A percentile compares a stretch with the other conserved stretches of the same genome.
phyloP scores from a whole-genome alignment of 2,329 filamentous ascomycete species.

The Chrysoporthe puriensis region DNA sequence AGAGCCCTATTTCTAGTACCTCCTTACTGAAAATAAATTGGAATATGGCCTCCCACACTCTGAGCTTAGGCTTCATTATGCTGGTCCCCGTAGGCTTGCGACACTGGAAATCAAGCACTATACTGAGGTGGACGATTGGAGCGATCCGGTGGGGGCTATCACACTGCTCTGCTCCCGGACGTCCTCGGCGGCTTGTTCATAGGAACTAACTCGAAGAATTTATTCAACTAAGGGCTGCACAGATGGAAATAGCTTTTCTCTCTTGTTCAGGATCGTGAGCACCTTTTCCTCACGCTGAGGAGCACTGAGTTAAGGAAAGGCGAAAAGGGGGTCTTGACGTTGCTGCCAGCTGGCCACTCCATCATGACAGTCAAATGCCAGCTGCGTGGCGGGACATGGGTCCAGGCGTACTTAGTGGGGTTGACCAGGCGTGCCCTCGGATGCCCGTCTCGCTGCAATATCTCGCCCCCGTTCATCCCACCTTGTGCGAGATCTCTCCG shows the following conservation, averaged over 20 bases:
- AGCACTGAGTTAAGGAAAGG: neutral
- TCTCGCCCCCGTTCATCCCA: neutral
- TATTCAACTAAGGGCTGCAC: too few species aligned
- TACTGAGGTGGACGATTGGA: neutral
- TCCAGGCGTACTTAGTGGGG: constrained; percentile 2
- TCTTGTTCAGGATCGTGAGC: neutral
- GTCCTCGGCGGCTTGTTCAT: too few species aligned
- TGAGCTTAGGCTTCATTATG: neutral
- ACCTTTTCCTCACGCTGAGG: too few species aligned
- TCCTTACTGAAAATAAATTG: neutral
- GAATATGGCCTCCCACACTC: neutral
- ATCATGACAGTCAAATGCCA: neutral
- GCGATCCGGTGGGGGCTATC: neutral
- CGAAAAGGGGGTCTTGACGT: neutral
- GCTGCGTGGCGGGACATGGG: neutral
- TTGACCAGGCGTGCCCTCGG: neutral
- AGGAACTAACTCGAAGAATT: too few species aligned
- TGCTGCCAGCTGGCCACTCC: neutral
- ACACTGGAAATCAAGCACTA: neutral
- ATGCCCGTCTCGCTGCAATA: neutral
- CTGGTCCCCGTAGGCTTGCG: neutral
- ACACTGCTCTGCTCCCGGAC: too few species aligned
- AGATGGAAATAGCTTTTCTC: too few species aligned
- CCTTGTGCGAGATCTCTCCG: neutral
- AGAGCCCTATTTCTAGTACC: neutral